Evolutionary conservation across 2,329 filamentous ascomycete species (phyloP).

Genomic region (Colletotrichum tamarilloi): DNA sequence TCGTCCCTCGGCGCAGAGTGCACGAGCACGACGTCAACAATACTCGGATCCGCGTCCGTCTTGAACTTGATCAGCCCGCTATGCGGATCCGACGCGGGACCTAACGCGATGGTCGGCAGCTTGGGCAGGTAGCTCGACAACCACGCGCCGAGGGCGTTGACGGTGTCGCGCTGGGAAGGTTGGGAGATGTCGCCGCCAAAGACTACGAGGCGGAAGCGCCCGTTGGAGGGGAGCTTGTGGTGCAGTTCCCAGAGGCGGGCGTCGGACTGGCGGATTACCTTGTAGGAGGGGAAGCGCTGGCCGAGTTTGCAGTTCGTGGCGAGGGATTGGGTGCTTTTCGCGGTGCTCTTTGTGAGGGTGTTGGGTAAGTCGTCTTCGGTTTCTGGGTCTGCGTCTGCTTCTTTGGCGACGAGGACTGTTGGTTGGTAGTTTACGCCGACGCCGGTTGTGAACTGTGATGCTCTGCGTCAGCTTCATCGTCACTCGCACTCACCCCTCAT

Average conservation of each 20-base stretch:
- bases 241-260: slow-evolving; percentile 70
- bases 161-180: slow-evolving; percentile 52
- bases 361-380: slow-evolving; percentile 47
- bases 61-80: slow-evolving; percentile 27
- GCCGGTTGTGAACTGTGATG: slow-evolving; percentile 35
- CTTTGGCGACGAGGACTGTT: slow-evolving; percentile 67
- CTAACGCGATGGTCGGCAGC: slow-evolving; percentile 25
- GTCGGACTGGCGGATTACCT: slow-evolving; percentile 69
- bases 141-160: slow-evolving; percentile 59
- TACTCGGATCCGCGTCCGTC: slow-evolving; percentile 46
- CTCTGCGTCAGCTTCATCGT: not conserved
- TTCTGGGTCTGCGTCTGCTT: slow-evolving; percentile 40
- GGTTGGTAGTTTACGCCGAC: slow-evolving; percentile 66
- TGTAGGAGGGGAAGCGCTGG: slow-evolving; percentile 69
- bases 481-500: not conserved
- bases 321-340: slow-evolving; percentile 51
- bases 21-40: slow-evolving; percentile 66
- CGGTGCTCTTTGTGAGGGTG: slow-evolving; percentile 53
- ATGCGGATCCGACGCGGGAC: slow-evolving; percentile 26
- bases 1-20: slow-evolving; percentile 67
- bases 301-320: slow-evolving; percentile 60
- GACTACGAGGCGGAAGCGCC: slow-evolving; percentile 68
- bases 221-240: slow-evolving; percentile 65
- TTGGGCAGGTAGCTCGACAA: slow-evolving; percentile 42
- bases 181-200: slow-evolving; percentile 69